A percentile compares a stretch with the other conserved stretches of the same genome.
phyloP scores from a whole-genome alignment of 306 rosid species.

The Cajanus cajan region DNA sequence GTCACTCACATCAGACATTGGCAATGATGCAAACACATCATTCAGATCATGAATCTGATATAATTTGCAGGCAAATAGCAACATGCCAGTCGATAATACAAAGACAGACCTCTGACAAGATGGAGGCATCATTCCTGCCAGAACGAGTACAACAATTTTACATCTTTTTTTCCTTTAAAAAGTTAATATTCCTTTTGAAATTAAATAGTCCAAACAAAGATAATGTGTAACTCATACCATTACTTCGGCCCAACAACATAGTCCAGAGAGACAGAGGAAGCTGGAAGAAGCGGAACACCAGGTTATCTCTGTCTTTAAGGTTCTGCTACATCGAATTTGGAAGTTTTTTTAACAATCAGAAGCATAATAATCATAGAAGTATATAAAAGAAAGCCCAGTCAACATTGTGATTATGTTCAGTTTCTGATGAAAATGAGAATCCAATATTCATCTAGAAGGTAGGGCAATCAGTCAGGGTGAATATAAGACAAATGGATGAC shows the following conservation, averaged over 20 bases:
- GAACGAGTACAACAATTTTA: slow-evolving; percentile 19
- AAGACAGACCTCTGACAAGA: slow-evolving; percentile 70
- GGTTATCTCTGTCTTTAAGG: slow-evolving; percentile 60
- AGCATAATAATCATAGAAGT: not conserved
- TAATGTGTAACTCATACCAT: slow-evolving; percentile 49
- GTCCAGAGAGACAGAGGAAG: slow-evolving; percentile 84
- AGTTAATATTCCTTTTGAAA: slow-evolving; percentile 1
- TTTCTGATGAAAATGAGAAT: not conserved
- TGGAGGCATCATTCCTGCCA: slow-evolving; percentile 65
- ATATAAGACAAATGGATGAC: not conserved
- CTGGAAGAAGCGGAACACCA: slow-evolving; percentile 73
- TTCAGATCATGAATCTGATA: slow-evolving; percentile 74
- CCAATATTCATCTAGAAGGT: not conserved
- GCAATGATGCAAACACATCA: slow-evolving; percentile 60
- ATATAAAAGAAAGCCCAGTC: not conserved
- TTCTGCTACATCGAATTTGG: slow-evolving; percentile 54
- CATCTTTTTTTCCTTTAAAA: not conserved
- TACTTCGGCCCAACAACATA: slow-evolving; percentile 56
- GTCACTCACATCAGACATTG: slow-evolving; percentile 67
- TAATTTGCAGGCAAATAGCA: slow-evolving; percentile 72
- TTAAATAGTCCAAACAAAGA: not conserved
- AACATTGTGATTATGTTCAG: not conserved
- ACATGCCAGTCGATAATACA: slow-evolving; percentile 72
- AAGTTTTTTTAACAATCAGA: slow-evolving; percentile 9
- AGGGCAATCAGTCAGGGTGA: not conserved